A percentile compares a stretch with the other conserved stretches of the same genome.
phyloP scores from a whole-genome alignment of 768 basidiomycete species.

The Phlegmacium glaucopus region DNA sequence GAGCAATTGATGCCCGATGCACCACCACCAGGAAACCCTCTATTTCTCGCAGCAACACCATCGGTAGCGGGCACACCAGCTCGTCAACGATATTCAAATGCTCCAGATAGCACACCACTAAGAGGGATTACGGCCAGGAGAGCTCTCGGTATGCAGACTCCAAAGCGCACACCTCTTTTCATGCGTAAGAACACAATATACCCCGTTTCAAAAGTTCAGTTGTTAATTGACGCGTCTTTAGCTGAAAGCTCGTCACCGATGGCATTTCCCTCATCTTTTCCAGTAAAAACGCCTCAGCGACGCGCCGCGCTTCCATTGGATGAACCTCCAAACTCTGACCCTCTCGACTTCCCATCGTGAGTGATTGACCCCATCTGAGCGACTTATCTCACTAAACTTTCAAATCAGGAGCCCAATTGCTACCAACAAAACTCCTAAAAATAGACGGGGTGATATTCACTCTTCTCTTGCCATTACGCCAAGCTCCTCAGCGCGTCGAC shows the following conservation, averaged over 20 bases:
- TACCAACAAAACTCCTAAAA: constrained; percentile 61
- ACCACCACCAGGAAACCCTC: constrained; percentile 38
- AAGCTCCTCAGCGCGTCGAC: constrained; percentile 35
- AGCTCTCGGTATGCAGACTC: constrained; percentile 54
- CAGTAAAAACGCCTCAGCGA: constrained; percentile 43
- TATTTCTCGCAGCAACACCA: constrained; percentile 55
- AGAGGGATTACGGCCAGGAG: constrained; percentile 45
- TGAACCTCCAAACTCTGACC: constrained; percentile 54
- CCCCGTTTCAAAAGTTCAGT: constrained; percentile 5
- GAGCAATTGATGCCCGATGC: constrained; percentile 40
- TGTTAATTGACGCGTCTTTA: constrained; percentile 19
- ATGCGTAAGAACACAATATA: constrained; percentile 32
- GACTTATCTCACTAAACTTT: not conserved
- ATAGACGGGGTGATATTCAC: constrained; percentile 87
- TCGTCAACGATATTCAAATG: constrained; percentile 32
- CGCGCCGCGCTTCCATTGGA: constrained; percentile 31
- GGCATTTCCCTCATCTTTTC: constrained; percentile 62
- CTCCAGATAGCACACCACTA: constrained; percentile 45
- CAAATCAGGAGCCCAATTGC: constrained; percentile 45
- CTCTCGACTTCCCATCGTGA: constrained; percentile 69
- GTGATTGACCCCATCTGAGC: constrained; percentile 15
- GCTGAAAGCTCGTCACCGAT: constrained; percentile 62
- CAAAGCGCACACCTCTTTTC: constrained; percentile 52
- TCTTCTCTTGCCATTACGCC: constrained; percentile 68
- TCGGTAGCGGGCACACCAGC: constrained; percentile 50